These are phyloP conservation scores for Ordospora colligata DNA, from an alignment of 371 early-diverging fungal genomes.

Conservation along the genomic window DNA sequence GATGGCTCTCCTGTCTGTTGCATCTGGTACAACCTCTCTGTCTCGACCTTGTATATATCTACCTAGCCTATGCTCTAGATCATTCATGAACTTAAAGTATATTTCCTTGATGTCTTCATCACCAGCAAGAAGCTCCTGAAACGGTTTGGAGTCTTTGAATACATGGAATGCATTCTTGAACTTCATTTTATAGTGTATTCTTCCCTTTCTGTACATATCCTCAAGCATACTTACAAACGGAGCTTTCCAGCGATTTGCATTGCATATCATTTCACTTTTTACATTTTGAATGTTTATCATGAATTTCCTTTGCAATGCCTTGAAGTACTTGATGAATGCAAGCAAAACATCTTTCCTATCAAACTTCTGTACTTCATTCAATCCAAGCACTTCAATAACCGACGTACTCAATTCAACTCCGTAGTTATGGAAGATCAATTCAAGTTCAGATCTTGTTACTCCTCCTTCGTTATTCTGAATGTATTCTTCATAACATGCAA, in stretches of 20 bases:
- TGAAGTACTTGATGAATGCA: neutral
- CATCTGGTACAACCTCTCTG: neutral
- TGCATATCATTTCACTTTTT: neutral
- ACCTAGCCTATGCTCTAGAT: neutral
- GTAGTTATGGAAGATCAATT: neutral
- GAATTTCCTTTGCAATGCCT: neutral
- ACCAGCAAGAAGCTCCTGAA: neutral
- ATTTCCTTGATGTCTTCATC: neutral
- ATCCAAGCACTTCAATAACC: neutral
- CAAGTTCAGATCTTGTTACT: neutral
- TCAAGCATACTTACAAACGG: neutral
- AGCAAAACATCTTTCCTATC: neutral
- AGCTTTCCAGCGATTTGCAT: neutral
- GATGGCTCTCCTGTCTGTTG: neutral
- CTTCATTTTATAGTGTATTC: constrained; percentile 19
- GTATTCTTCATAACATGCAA: neutral
- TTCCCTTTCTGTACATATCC: neutral
- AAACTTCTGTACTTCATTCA: neutral
- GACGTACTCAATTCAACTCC: neutral
- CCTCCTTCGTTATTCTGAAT: neutral
- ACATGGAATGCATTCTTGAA: constrained; percentile 6
- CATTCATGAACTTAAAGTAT: constrained; percentile 13
- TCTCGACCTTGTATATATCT: neutral
- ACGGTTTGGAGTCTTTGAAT: neutral
- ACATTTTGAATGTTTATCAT: neutral